Evolutionary conservation across 2,329 filamentous ascomycete genomes (phyloP), one percentile per base, ranked within the genome.

Genomic region (Phaeosphaeria sp.): DNA sequence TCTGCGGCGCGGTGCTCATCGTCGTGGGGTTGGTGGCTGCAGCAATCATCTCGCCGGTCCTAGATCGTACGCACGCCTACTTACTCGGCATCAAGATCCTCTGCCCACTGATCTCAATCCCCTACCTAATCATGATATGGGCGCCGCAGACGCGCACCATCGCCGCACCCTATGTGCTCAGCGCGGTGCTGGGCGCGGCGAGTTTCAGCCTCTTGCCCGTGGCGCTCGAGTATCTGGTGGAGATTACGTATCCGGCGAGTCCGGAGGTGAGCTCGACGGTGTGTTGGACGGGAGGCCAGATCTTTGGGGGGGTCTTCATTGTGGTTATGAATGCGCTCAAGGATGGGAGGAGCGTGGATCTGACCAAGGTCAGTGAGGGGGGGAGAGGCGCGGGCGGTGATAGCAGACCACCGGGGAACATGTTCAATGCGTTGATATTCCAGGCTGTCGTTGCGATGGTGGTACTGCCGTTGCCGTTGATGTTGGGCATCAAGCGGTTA

Each of bases 1-100:
- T 98, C 69, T 92, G 89, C 11, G 95, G 95, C 63, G 95, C 91
- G 0, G 78, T 98, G 8, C 85, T 98, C 33, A 98, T 98, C 73
- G 83, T 97, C 47, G 91, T 95, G 52, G 95, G 95, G 8, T 87
- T 99, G 1, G 83, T 96, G 45, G 78, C 86, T 4, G 85, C 92
- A 0, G 95, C 92, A 15, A 82, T 96, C 60, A 84, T 87, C 0
- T 91, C 89, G 0, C 94, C 94, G 0, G 83, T 97, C 65, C 86
- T 96, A 61, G 95, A 98, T 79, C 87, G 89, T 51, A 93, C 89
- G 55, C 96, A 97, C 77, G 82, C 86, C 24, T 96, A 93, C 72
- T 80, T 97, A 0, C 74, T 85, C 3, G 86, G 89, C 22, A 88
- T 96, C 76, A 92, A 91, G 70, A 64, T 89, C 25, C 82, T 91